phyloP scores from a whole-genome alignment of 1,139 yeast genomes.

The Candida pseudoviswanathii region DNA sequence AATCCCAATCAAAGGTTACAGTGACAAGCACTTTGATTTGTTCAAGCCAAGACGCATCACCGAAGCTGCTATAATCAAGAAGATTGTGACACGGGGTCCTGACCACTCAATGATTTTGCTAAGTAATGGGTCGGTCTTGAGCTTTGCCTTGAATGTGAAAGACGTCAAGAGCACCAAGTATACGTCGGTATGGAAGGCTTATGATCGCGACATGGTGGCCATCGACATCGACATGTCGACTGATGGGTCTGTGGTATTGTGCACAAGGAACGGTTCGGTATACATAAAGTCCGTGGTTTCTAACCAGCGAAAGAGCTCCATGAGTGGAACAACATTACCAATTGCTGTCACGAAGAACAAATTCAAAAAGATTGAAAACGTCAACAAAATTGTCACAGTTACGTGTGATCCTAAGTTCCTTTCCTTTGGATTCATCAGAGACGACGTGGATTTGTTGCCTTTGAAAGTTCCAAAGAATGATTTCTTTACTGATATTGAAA shows the following conservation, averaged over 20 bases:
- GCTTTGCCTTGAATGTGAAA: conserved; percentile 33
- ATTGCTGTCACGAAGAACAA: conserved; percentile 40
- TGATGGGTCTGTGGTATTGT: conserved; percentile 70
- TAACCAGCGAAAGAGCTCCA: conserved; percentile 29
- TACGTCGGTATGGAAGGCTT: conserved; percentile 53
- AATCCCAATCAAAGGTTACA: conserved; percentile 32
- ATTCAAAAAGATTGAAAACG: conserved; percentile 53
- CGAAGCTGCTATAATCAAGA: conserved; percentile 35
- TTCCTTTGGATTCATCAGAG: conserved; percentile 70
- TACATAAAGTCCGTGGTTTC: conserved; percentile 35
- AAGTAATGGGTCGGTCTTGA: conserved; percentile 53
- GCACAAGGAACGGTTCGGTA: conserved; percentile 70
- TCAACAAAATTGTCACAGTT: conserved; percentile 61
- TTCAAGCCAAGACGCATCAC: conserved; percentile 57
- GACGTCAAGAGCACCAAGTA: conserved; percentile 40
- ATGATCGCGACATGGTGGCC: conserved; percentile 50
- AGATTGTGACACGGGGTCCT: conserved; percentile 37
- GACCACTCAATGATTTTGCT: conserved; percentile 45
- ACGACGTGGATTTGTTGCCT: conserved; percentile 60
- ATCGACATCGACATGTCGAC: conserved; percentile 67
- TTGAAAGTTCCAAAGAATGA: conserved; percentile 46
- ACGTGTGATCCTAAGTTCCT: conserved; percentile 66
- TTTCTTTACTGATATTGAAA: conserved; percentile 49
- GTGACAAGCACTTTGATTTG: conserved; percentile 49
- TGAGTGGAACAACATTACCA: conserved; percentile 24